Evolutionary conservation across 2,329 filamentous ascomycete genomes (phyloP), one percentile per base, ranked within the genome.

Genomic region (Chaetomium olivaceum): DNA sequence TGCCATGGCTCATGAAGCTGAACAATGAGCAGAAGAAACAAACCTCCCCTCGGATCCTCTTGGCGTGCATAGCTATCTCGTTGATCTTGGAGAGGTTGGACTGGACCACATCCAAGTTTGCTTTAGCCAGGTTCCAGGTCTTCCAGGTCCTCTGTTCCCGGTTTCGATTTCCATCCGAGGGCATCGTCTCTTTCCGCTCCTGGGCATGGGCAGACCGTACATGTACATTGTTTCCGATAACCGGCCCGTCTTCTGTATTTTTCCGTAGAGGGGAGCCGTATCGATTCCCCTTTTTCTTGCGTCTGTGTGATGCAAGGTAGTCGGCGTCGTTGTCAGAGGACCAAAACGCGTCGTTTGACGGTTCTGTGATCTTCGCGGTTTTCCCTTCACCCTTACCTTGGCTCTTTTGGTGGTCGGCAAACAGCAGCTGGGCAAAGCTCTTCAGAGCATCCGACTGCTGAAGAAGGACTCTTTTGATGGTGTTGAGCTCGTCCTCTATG

Each of bases 401-500:
- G 19, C n/a, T 50, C 21, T 50, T 3, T 50, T 21, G 19, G n/a
- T 21, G n/a, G 11, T 50, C 46, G 5, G 25, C 14, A 5, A 51
- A 25, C n/a, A 57, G 46, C 25, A 61, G n/a, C 3, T 62, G 14
- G 29, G 43, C n/a, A 8, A 63, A 67, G 21, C 58, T 50, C 11
- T 52, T 33, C 2, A 67, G 58, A 3, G 50, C 61, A 16, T 63
- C 54, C 21, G 36, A 9, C 58, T 67, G 65, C 23, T 60, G 54
- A 1, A n/a, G 7, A 3, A 67, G 52, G 14, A 67, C 54, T 7
- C 23, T 27, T 39, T 63, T 33, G 52, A 67, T 62, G 51, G 51
- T 67, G 12, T 61, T 61, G 25, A 67, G 61, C 57, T 67, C 65
- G 52, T 67, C 65, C 19, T 61, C 58, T 21, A 67, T 64, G 33